These are phyloP conservation scores for Ceratocystis huliohia DNA, from an alignment of 2,329 filamentous ascomycete genomes.

Conservation along the genomic window DNA sequence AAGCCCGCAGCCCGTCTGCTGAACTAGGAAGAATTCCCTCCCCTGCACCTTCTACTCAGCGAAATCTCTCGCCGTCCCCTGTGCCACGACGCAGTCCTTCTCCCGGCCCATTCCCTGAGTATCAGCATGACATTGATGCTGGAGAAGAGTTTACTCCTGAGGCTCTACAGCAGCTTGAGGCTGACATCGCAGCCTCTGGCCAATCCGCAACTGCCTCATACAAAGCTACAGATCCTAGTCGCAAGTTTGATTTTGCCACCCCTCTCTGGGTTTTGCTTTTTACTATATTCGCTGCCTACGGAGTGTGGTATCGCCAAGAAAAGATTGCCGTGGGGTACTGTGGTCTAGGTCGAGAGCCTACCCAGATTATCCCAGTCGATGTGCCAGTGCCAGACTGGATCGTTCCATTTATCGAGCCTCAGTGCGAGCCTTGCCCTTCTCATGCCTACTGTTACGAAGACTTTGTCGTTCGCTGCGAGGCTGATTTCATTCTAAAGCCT, in stretches of 20 bases:
- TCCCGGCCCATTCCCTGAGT: conserved; percentile 19
- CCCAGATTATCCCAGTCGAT: conserved; percentile 37
- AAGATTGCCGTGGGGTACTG: conserved; percentile 96
- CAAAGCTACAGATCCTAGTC: conserved; percentile 30
- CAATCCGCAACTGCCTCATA: conserved; percentile 35
- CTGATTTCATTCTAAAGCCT: conserved; percentile 70
- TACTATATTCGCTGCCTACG: conserved; percentile 59
- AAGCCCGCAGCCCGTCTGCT: conserved; percentile 1
- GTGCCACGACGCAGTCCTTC: conserved; percentile 19
- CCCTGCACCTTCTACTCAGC: conserved; percentile 14
- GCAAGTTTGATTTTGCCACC: conserved; percentile 42
- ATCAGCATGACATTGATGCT: conserved; percentile 39
- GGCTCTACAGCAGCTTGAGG: conserved; percentile 68
- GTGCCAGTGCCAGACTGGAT: conserved; percentile 58
- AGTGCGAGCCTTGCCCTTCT: conserved; percentile 78
- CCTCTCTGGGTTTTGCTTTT: conserved; percentile 60
- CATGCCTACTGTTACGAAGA: conserved; percentile 81
- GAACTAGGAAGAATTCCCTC: conserved; percentile 11
- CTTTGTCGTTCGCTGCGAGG: conserved; percentile 67
- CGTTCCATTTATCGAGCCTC: conserved; percentile 55
- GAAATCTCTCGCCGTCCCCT: conserved; percentile 19
- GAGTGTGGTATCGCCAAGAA: conserved; percentile 79
- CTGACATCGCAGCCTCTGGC: conserved; percentile 49
- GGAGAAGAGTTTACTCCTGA: conserved; percentile 93
- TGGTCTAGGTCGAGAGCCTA: conserved; percentile 58